A percentile compares a stretch with the other conserved stretches of the same genome.
These are phyloP conservation scores for Sequoia sempervirens DNA, from an alignment of 75 land plant genomes.

Conservation along the genomic window DNA sequence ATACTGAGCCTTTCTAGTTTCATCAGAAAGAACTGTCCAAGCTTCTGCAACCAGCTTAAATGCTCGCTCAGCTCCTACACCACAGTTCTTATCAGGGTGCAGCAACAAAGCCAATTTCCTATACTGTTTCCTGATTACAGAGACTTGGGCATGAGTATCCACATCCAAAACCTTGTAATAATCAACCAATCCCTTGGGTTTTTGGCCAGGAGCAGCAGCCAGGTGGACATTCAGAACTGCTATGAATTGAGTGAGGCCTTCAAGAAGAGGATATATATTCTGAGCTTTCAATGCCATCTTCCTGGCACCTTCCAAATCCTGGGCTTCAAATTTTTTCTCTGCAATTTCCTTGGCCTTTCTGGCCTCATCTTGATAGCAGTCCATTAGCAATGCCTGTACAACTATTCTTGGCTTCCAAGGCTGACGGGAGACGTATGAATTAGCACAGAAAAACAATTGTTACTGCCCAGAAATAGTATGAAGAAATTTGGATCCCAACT, in stretches of 20 bases:
- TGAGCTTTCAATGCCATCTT: conserved; percentile 17
- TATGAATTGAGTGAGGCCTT: conserved; percentile 25
- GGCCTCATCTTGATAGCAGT: conserved; percentile 17
- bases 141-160: conserved; percentile 20
- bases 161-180: conserved; percentile 36
- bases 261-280: conserved; percentile 14
- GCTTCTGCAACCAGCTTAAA: conserved; percentile 54
- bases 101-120: conserved; percentile 45
- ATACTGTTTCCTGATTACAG: conserved; percentile 42
- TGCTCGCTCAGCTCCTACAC: conserved; percentile 46
- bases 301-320: conserved; percentile 22
- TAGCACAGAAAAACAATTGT: background rate
- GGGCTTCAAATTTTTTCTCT: conserved; percentile 13
- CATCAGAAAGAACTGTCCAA: conserved; percentile 53
- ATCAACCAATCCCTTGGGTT: conserved; percentile 10
- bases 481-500: no score
- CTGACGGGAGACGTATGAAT: no score
- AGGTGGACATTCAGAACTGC: conserved; percentile 32
- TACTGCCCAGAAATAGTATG: no score
- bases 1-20: conserved; percentile 26
- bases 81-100: conserved; percentile 41
- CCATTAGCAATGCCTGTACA: conserved; percentile 5
- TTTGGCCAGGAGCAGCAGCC: conserved; percentile 12
- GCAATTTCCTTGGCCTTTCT: conserved; percentile 15
- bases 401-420: background rate